phyloP scores from a whole-genome alignment of 768 basidiomycete genomes.

The Podaxis mareebaensis region DNA sequence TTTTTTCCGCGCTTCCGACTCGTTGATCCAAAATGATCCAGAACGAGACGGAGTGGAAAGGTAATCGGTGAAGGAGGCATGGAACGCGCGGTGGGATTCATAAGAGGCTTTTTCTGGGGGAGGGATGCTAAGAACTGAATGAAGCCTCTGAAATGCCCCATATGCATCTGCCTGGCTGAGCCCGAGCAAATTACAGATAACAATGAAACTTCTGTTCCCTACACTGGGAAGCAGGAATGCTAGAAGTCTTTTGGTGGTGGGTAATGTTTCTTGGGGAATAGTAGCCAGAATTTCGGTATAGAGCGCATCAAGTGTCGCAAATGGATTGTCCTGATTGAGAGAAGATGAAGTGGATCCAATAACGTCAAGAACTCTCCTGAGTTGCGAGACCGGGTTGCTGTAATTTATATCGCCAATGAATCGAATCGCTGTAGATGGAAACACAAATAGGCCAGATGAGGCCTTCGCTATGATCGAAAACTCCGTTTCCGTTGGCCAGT shows the following conservation, averaged over 20 bases:
- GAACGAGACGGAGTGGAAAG: not conserved
- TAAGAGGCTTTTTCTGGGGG: not conserved
- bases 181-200: not conserved
- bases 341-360: not conserved
- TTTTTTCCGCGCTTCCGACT: not conserved
- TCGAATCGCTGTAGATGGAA: slow-evolving; percentile 23
- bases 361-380: slow-evolving; percentile 4
- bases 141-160: not conserved
- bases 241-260: not conserved
- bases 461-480: slow-evolving; percentile 19
- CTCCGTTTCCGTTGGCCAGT: slow-evolving; percentile 23
- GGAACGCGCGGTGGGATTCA: no score
- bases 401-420: slow-evolving; percentile 19
- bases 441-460: slow-evolving; percentile 28
- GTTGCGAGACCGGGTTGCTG: slow-evolving; percentile 4
- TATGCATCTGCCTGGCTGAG: slow-evolving; percentile 1
- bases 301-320: slow-evolving; percentile 14
- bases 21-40: not conserved
- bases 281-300: slow-evolving; percentile 6
- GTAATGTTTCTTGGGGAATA: not conserved
- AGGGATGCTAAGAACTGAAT: not conserved
- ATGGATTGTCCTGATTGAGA: not conserved
- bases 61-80: not conserved
- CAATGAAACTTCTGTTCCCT: no score
- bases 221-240: not conserved